Conservation (phyloP, 306 rosid genomes). For the Oemleria cerasiformis region DNA sequence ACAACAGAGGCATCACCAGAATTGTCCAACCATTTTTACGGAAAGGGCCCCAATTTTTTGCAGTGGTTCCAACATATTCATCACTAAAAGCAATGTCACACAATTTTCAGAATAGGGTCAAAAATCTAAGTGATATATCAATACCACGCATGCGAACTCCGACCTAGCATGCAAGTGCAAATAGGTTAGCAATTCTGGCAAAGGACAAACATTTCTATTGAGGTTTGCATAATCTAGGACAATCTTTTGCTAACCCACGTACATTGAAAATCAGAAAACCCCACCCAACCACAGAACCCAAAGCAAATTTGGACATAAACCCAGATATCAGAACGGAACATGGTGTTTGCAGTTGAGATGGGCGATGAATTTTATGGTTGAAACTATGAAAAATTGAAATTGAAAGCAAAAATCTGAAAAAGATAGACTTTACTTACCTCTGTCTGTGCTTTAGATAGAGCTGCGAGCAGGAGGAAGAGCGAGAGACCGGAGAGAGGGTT, state of each 20-base stretch:
- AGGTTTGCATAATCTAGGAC: not conserved
- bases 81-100: not conserved
- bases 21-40: not conserved
- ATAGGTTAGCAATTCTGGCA: not conserved
- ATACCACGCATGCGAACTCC: not conserved
- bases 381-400: not conserved
- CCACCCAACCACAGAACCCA: not conserved
- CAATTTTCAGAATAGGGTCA: not conserved
- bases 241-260: not conserved
- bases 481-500: not conserved
- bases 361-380: not conserved
- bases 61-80: not conserved
- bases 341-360: not conserved
- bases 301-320: not conserved
- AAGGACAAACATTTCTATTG: not conserved
- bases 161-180: not conserved
- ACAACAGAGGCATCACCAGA: not conserved
- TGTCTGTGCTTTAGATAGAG: not conserved
- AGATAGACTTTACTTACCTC: conserved; percentile 1
- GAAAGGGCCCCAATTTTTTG: not conserved
- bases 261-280: not conserved
- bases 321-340: not conserved
- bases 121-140: not conserved
- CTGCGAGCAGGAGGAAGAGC: not conserved
- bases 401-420: not conserved